A percentile compares a stretch with the other conserved stretches of the same genome.
Conservation (phyloP, 768 basidiomycete species). For the Suillus alpinus region DNA sequence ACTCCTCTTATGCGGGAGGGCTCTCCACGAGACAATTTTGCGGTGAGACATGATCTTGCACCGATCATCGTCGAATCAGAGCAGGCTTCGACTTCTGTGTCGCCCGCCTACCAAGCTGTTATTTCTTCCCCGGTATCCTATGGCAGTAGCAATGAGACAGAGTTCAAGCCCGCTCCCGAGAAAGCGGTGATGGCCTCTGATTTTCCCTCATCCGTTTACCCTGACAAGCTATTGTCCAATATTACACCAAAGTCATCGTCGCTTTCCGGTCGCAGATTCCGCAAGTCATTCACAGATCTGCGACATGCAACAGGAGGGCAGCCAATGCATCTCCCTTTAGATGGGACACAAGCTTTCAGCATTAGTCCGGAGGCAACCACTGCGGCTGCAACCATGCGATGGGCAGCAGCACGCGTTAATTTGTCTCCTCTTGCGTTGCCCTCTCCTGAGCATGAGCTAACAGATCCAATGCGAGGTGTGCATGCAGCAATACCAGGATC, state of each 20-base stretch:
- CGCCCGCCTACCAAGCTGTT: slow-evolving; percentile 6
- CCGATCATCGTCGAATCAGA: slow-evolving; percentile 4
- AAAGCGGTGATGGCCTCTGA: background rate
- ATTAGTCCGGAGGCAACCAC: slow-evolving; percentile 56
- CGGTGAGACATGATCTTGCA: slow-evolving; percentile 9
- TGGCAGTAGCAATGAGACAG: background rate
- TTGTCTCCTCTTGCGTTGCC: slow-evolving; percentile 86
- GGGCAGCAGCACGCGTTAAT: slow-evolving; percentile 80
- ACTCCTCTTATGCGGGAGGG: slow-evolving; percentile 13
- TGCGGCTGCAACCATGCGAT: slow-evolving; percentile 78
- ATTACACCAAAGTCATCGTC: slow-evolving; percentile 23
- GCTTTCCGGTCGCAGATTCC: slow-evolving; percentile 38
- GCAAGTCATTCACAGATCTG: slow-evolving; percentile 46
- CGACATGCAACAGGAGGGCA: slow-evolving; percentile 28
- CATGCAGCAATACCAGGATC: slow-evolving; percentile 65
- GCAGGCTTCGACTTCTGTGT: slow-evolving; percentile 11
- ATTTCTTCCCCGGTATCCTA: slow-evolving; percentile 13
- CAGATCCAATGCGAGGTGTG: slow-evolving; percentile 83
- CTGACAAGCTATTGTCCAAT: slow-evolving; percentile 26
- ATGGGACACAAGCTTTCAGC: slow-evolving; percentile 26
- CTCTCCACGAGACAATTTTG: background rate
- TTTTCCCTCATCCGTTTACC: slow-evolving; percentile 15
- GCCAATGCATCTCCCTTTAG: slow-evolving; percentile 25
- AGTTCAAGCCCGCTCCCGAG: background rate
- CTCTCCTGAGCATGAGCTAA: slow-evolving; percentile 87